phyloP scores from a whole-genome alignment of 2,329 filamentous ascomycete genomes.

The Colletotrichum chlorophyti region DNA sequence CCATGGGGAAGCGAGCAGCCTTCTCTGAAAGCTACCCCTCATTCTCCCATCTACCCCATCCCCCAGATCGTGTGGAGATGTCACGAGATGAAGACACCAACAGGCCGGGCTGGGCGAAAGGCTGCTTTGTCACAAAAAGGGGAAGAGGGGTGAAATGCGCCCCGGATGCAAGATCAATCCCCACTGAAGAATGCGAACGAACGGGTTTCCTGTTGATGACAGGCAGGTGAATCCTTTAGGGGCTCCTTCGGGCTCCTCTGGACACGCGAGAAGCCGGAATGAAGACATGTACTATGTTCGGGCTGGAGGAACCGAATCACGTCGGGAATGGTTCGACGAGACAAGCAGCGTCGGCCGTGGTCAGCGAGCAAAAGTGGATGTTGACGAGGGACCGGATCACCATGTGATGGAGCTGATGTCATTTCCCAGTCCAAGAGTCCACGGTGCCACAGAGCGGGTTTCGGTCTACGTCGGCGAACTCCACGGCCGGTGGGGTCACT shows the following conservation, averaged over 20 bases:
- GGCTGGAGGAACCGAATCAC: constrained; percentile 13
- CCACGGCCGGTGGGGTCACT: constrained; percentile 19
- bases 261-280: constrained; percentile 19
- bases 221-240: not conserved
- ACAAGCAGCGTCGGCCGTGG: constrained; percentile 17
- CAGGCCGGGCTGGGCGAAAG: constrained; percentile 10
- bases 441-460: constrained; percentile 16
- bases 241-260: constrained; percentile 19
- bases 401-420: constrained; percentile 23
- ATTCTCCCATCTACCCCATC: constrained; percentile 24
- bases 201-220: not conserved
- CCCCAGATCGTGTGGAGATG: constrained; percentile 30
- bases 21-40: constrained; percentile 28
- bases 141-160: constrained; percentile 16
- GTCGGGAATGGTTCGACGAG: constrained; percentile 10
- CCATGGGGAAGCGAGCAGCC: constrained; percentile 26
- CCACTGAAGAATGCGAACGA: constrained; percentile 22
- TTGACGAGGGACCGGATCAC: constrained; percentile 10
- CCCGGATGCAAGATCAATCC: constrained; percentile 22
- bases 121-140: constrained; percentile 20
- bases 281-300: not conserved
- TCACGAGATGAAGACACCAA: constrained; percentile 29
- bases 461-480: constrained; percentile 25
- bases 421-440: constrained; percentile 13
- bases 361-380: constrained; percentile 20